Evolutionary conservation across 371 early-diverging fungal genomes (phyloP), one percentile per base, ranked within the genome.

Genomic region (Lichtheimia ornata): DNA sequence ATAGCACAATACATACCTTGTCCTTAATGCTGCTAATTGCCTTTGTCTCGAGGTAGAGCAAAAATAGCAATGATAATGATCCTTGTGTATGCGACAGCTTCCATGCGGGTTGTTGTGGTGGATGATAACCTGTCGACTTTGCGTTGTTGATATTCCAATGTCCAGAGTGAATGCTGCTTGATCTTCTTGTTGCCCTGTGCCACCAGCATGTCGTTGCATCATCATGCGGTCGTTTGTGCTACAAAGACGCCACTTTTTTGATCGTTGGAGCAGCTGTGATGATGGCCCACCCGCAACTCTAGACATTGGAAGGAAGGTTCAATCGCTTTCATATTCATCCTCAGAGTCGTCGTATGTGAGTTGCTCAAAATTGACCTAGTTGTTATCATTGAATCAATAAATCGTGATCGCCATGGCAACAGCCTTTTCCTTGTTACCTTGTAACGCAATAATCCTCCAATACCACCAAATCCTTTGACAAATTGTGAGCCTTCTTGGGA

Each of bases 381-480:
- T 15, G 14, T 27, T 15, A 96, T 87, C 97, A 99, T 66, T 40
- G 20, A 20, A 28, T 30, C 11, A 25, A 15, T 13, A 22, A 15
- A 13, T 55, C 41, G 4, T 0, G 11, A 28, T 28, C 28, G 4
- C 28, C 28, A 28, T 28, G 4, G 28, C 7, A 5, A 5, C 6
- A 15, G 5, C 0, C 40, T 0, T 28, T 27, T 12, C 18, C 5
- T 57, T 41, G 5, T 50, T 63, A 66, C 69, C 65, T 65, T 65
- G 61, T 67, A 67, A 60, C 98, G 92, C 58, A 99, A 86, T 28
- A 99, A 76, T 30, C 98, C 99, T 51, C 99, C 99, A 65, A 99
- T 95, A 53, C 99, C 99, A 81, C 99, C 99, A 84, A 99, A 99
- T 25, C 99, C 99, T 74, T 93, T 93, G 57, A 97, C 96, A 84